phyloP scores from a whole-genome alignment of 176 grass and related monocot species.

The Elaeis guineensis region DNA sequence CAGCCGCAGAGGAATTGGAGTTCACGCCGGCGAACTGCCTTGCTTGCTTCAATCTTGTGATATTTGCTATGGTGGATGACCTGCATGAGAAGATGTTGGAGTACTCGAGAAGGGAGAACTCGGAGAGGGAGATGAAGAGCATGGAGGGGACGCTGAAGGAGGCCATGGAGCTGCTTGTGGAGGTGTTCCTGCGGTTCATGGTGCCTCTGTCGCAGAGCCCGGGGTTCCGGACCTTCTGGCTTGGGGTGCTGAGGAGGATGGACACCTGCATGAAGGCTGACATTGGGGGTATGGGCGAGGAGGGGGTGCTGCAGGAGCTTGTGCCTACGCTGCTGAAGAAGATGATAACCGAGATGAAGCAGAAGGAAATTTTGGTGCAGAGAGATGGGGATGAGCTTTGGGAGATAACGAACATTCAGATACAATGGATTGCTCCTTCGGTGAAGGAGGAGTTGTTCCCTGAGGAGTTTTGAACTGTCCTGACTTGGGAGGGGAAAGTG shows the following conservation, averaged over 20 bases:
- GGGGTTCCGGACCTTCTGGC: conserved; percentile 85
- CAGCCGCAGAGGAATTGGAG: conserved; percentile 42
- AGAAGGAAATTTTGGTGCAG: conserved; percentile 56
- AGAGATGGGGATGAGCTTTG: conserved; percentile 63
- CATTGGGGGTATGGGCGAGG: conserved; percentile 28
- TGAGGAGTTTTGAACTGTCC: conserved; percentile 6
- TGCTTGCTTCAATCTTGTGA: conserved; percentile 73
- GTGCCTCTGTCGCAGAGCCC: conserved; percentile 44
- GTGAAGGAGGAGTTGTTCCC: conserved; percentile 80
- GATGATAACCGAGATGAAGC: conserved; percentile 93
- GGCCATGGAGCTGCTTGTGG: conserved; percentile 52
- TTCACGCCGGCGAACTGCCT: conserved; percentile 45
- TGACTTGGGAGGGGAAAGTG: no score
- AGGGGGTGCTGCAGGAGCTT: conserved; percentile 46
- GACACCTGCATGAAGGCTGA: conserved; percentile 89
- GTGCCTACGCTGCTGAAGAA: conserved; percentile 61
- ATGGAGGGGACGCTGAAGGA: conserved; percentile 66
- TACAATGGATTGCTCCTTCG: conserved; percentile 83
- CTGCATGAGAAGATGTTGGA: conserved; percentile 92
- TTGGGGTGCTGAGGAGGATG: conserved; percentile 75
- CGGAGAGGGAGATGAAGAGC: conserved; percentile 72
- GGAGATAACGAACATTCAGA: conserved; percentile 91
- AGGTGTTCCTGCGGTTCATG: conserved; percentile 53
- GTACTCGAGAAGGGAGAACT: conserved; percentile 62
- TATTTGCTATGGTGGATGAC: conserved; percentile 86